Percentiles rank a stretch among this genome's conserved stretches.
Conservation (phyloP, 371 early-diverging fungal species). For the Lichtheimia corymbifera region DNA sequence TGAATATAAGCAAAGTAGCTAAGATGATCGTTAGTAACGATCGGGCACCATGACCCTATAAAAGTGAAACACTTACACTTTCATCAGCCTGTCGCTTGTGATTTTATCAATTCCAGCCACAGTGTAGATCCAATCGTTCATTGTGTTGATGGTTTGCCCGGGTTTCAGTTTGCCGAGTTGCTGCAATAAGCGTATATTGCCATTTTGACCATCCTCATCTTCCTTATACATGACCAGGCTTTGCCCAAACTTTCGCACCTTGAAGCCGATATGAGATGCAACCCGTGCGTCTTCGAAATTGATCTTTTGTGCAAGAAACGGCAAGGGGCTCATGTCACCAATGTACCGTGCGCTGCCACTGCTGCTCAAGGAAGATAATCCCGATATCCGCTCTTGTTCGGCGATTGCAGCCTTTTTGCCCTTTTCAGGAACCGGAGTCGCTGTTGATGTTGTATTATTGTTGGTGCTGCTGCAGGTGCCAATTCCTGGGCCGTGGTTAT, state of each 20-base stretch:
- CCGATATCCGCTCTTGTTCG: conserved; percentile 9
- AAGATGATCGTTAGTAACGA: background rate
- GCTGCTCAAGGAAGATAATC: conserved; percentile 24
- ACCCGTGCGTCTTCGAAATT: conserved; percentile 39
- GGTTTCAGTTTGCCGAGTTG: conserved; percentile 33
- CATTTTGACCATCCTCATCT: conserved; percentile 14
- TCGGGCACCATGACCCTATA: background rate
- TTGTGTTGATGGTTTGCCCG: conserved; percentile 35
- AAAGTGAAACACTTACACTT: conserved; percentile 29
- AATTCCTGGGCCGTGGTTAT: background rate
- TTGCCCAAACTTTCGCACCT: conserved; percentile 39
- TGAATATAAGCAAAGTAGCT: conserved; percentile 56
- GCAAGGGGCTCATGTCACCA: conserved; percentile 42
- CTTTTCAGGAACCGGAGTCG: too few relatives aligned
- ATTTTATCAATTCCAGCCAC: conserved; percentile 39
- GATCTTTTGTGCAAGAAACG: conserved; percentile 39
- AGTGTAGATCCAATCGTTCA: conserved; percentile 46
- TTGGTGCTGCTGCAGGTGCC: conserved; percentile 1
- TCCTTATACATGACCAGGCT: conserved; percentile 33
- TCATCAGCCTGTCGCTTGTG: conserved; percentile 48
- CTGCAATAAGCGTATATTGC: conserved; percentile 20
- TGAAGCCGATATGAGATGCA: conserved; percentile 25
- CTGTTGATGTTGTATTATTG: background rate
- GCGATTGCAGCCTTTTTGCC: background rate
- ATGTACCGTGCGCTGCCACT: conserved; percentile 32